Evolutionary conservation across 2,329 filamentous ascomycete genomes (phyloP), one percentile per base, ranked within the genome.

Genomic region (Coniochaeta hoffmannii): DNA sequence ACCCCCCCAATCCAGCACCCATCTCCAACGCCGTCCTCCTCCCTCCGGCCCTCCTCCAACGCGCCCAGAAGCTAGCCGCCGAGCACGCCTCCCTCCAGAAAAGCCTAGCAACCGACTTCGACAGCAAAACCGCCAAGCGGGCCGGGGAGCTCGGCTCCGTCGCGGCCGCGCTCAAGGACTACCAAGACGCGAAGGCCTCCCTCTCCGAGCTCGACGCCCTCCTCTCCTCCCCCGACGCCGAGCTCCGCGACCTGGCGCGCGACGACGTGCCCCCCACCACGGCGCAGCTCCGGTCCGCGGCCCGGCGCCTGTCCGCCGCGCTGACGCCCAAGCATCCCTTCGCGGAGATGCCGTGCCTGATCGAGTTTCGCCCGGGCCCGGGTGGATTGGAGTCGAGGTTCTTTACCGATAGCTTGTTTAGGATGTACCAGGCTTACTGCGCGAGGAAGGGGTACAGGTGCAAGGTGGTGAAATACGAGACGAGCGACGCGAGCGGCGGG

Each of bases 251-350:
- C 9, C 79, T 99, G 54, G 85, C 95, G 11, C 74, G 79, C n/a
- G 90, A 96, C 60, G 94, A 99, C 68, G 78, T 97, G 9, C 73
- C 76, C n/a, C 70, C 79, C 2, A 90, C 89, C 11, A 75, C 79
- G 15, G 71, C 77, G 6, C 76, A 81, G 56, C 79, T 97, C 24
- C 76, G 80, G 2, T 67, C 72, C 0, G 80, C 95, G 26, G 84
- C 85, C 0, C 78, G 78, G 35, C 82, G 81, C 34, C 79, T 99
- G 44, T 90, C 90, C 26, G 83, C 80, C 22, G 85, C 88, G 49
- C 79, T 99, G 54, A 88, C 96, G 15, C 94, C 94, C 1, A 83
- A 85, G 38, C 92, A 99, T 68, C 89, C 92, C 2, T 99, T 97
- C 68, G 90, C 90, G 31, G 82, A 90, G 59, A 80, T 97, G 62